Base-by-base conservation (phyloP, 306 rosid genomes). In the Herpetospermum pedunculosum region DNA sequence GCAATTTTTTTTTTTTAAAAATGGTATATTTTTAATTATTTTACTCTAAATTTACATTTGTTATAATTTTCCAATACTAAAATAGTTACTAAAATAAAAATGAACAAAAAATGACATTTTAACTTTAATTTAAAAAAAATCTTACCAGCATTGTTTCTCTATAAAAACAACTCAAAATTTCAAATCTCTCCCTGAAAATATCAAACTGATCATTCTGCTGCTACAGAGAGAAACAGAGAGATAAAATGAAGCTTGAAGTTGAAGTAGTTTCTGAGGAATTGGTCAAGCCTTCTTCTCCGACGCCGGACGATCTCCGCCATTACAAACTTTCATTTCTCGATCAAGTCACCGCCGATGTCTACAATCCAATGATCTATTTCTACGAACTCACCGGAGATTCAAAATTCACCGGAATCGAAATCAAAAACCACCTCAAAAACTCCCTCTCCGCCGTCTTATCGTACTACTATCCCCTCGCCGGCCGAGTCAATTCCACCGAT, bases 201-300 rank as follows among this genome's bases (percentile, higher is more conserved):
- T 76, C 77, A 76, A 70, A 63, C 1, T 69, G 1, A 15, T 52
- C 29, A 9, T 21, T 52, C 23, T 21, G 29, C 30, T 43, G n/a
- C n/a, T 13, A 43, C 2, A 43, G 48, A 43, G 48, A 43, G 48
- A 43, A 7, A 14, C 29, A 26, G n/a, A 26, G 8, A 10, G 34
- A 15, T n/a, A n/a, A 26, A 14, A 58, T 58, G 65, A 58, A 58
- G 65, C 38, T 58, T 58, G 80, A 80, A 47, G 54, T 80, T 19
- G 80, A 76, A 62, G 60, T 64, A 8, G 8, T 59, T 38, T 71
- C 80, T 11, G 44, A 52, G 16, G 77, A 80, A 15, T 25, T 69
- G 16, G 35, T 80, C 74, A 70, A 29, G 70, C 83, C 80, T 10
- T 80, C 83, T 80, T 76, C 83, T 70, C 65, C 83, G 25, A 76